Evolutionary conservation across 768 basidiomycete species (phyloP).

Genomic region (Cystobasidium tubakii): DNA sequence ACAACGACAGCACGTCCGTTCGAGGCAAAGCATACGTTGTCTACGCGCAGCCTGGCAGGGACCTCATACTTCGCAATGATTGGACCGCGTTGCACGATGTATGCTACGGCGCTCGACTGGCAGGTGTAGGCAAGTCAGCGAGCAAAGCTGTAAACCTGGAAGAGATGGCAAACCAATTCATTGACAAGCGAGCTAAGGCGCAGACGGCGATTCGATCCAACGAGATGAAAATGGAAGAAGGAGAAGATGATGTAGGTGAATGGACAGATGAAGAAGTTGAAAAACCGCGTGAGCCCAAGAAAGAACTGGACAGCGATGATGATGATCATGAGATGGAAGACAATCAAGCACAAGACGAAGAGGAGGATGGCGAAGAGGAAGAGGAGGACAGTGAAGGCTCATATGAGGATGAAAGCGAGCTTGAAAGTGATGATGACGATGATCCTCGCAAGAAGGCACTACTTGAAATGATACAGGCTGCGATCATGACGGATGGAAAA

Average conservation of each 20-base stretch:
- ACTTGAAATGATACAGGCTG: conserved; percentile 19
- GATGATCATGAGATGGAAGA: not conserved
- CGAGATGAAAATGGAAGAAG: conserved; percentile 12
- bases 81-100: conserved; percentile 15
- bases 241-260: not conserved
- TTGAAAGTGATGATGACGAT: conserved; percentile 33
- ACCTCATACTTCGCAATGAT: not conserved
- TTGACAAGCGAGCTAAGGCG: not conserved
- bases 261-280: conserved; percentile 37
- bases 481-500: conserved; percentile 27
- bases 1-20: not conserved
- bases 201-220: not conserved
- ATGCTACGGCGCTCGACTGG: conserved; percentile 28
- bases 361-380: not conserved
- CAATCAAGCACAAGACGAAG: not conserved
- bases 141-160: not conserved
- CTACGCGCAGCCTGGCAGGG: not conserved
- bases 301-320: not conserved
- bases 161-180: not conserved
- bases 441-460: conserved; percentile 30
- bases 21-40: not conserved
- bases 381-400: conserved; percentile 6
- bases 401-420: conserved; percentile 33
- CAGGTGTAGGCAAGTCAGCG: not conserved
- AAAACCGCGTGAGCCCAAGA: conserved; percentile 1